phyloP scores from a whole-genome alignment of 305 asterid genomes.

The Fraxinus sp. region DNA sequence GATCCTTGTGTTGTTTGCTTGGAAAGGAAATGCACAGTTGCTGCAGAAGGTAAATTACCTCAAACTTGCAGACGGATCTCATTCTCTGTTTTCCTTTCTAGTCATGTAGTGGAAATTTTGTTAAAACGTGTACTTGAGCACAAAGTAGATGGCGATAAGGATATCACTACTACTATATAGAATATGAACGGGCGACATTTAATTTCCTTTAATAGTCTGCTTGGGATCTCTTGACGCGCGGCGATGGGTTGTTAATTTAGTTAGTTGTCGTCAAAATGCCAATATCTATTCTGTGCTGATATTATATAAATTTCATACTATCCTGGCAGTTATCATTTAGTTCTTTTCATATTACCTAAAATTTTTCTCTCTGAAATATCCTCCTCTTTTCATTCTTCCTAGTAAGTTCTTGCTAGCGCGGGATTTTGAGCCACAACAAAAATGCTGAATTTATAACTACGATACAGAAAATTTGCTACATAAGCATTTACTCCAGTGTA shows the following conservation, averaged over 20 bases:
- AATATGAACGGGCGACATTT: background rate
- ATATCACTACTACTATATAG: background rate
- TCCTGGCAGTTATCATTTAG: background rate
- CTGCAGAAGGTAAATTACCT: slow-evolving; percentile 67
- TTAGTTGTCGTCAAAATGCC: background rate
- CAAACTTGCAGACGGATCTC: background rate
- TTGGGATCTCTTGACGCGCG: background rate
- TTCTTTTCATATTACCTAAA: background rate
- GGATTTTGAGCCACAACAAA: background rate
- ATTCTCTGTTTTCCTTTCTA: background rate
- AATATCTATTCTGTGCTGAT: background rate
- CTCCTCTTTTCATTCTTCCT: background rate
- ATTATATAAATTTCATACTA: background rate
- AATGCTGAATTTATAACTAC: background rate
- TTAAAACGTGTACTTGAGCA: background rate
- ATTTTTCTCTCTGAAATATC: background rate
- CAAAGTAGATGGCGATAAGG: background rate
- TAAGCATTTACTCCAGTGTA: background rate
- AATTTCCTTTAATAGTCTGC: background rate
- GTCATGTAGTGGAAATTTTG: background rate
- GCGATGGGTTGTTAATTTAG: background rate
- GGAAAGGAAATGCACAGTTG: slow-evolving; percentile 82
- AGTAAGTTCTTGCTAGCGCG: background rate
- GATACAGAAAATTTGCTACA: background rate
- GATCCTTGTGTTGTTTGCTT: slow-evolving; percentile 95